Evolutionary conservation across 108 stramenopile genomes (phyloP), one percentile per base, ranked within the genome.

Genomic region (Fistulifera pelliculosa): DNA sequence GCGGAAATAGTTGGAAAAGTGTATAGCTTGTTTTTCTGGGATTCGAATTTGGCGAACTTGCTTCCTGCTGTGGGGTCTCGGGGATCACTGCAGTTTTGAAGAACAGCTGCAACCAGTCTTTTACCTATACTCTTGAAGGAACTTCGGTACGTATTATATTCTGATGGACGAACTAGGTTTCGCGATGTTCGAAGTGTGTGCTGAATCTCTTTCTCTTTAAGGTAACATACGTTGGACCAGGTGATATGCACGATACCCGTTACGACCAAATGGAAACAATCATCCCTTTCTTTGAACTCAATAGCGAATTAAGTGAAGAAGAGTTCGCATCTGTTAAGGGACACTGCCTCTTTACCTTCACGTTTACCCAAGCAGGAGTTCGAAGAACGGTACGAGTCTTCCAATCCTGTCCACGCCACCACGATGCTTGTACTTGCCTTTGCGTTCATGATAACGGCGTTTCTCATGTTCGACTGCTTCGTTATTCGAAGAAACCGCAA

Each of bases 401-500:
- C 53, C 28, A 35, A 35, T 35, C 31, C 31, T 35, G 31, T 35
- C 31, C 35, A 25, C 0, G 66, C 56, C 0, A 52, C 60, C 10
- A 35, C 31, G 8, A 35, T 35, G 31, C 31, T 35, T 35, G 31
- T 25, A 41, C 42, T 45, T 21, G 21, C 79, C 38, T 61, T 67
- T 22, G 19, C 42, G 25, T 23, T 62, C 21, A 44, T 49, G 15
- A 41, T 41, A 28, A 64, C 48, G 22, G 13, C 42, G 0, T 62
- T 63, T 49, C 18, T 68, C 3, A 23, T 58, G 15, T 70, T 64
- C 22, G 69, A 70, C 54, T 41, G 23, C 0, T 56, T 64, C 16
- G 69, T 70, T 5, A 27, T 60, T 44, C 43, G 28, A n/a, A 56
- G 69, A 13, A 49, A 65, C 18, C 59, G 41, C 22, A 65, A 52